These are phyloP conservation scores for Saccharomyces hybrid DNA, from an alignment of 1,139 yeast genomes.

Conservation along the genomic window DNA sequence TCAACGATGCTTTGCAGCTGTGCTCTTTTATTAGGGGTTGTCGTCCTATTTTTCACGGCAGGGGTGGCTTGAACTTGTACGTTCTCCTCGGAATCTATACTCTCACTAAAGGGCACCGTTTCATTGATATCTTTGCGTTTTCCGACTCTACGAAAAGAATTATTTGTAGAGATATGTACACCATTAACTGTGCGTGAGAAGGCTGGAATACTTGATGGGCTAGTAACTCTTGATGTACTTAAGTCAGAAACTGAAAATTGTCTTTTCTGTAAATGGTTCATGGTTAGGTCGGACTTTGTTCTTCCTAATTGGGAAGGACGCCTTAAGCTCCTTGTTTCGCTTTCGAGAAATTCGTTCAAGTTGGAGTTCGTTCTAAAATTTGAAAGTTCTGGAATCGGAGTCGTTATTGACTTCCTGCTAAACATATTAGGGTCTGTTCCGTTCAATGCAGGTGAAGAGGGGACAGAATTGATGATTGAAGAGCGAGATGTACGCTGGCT, in stretches of 20 bases:
- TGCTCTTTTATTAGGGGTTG: conserved; percentile 6
- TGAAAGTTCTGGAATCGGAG: conserved; percentile 7
- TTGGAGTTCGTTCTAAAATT: conserved; percentile 23
- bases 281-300: conserved; percentile 27
- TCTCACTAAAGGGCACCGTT: not conserved
- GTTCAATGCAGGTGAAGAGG: not conserved
- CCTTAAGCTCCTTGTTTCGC: conserved; percentile 11
- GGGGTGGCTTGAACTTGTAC: conserved; percentile 31
- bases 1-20: conserved; percentile 19
- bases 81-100: not conserved
- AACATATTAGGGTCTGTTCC: not conserved
- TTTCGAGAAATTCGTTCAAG: conserved; percentile 22
- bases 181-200: not conserved
- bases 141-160: conserved; percentile 28
- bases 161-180: conserved; percentile 5
- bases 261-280: conserved; percentile 26
- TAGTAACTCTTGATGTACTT: conserved; percentile 6
- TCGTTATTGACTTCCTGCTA: conserved; percentile 1
- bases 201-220: not conserved
- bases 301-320: conserved; percentile 19
- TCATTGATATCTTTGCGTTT: conserved; percentile 13
- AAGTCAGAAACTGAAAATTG: conserved; percentile 27
- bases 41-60: conserved; percentile 8
- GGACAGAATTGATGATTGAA: not conserved
- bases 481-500: not conserved